Evolutionary conservation across 257 asterid genomes (phyloP), one percentile per base, ranked within the genome.

Genomic region (Solanum piurae): DNA sequence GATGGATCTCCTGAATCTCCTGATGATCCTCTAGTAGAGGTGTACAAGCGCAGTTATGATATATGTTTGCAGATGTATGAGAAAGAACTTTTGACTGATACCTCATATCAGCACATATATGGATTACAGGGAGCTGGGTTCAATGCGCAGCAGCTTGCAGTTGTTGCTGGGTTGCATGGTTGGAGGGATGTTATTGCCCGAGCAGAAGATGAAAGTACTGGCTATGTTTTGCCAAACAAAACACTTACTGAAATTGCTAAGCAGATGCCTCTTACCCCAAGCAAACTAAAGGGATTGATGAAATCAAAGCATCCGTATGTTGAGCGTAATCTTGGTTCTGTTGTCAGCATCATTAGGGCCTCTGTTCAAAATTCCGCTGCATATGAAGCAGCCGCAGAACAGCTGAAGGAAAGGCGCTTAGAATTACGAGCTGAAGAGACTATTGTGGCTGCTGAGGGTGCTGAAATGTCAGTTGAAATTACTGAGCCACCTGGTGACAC

Each of bases 161-260:
- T 97, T 92, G 95, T 95, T 90, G 95, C 99, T 62, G 99, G 99
- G 69, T 95, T 97, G 37, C 95, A 89, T 90, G 98, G 92, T 89
- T 97, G 99, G 99, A 93, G 99, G 90, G 99, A 97, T 90, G 91
- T 86, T 49, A 96, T 97, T 86, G 99, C 99, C 87, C 99, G 99
- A 72, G 93, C 98, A 71, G 99, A 97, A 90, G 99, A 97, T 91
- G 99, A 97, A 93, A 97, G 99, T 93, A 97, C 99, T 75, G 99
- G 99, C 83, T 97, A 92, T 92, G 88, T 97, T 80, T 88, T 97
- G 90, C 99, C 99, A 6, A 97, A 97, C 89, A 93, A 94, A 91
- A 93, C 93, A 66, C 99, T 97, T 84, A 88, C 94, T 84, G 99
- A 97, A 90, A 94, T 97, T 88, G 99, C 99, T 90, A 97, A 94